A percentile compares a stretch with the other conserved stretches of the same genome.
Conservation (phyloP, 2,329 filamentous ascomycete genomes). For the Stagonosporopsis rhizophila region DNA sequence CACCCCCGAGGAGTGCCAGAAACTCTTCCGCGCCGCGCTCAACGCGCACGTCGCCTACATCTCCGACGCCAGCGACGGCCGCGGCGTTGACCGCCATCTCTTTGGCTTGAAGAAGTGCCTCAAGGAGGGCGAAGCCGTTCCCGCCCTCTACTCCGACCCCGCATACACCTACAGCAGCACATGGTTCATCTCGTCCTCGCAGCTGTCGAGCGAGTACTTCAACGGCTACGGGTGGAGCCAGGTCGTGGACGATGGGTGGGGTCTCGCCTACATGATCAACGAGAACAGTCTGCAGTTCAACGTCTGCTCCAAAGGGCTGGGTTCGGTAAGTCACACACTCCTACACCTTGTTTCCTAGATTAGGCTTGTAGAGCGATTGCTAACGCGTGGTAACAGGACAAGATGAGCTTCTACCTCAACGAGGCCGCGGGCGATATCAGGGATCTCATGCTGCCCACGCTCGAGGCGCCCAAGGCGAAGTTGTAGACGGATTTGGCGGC, state of each 20-base stretch:
- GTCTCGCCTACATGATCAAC: constrained; percentile 99
- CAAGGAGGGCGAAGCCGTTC: constrained; percentile 78
- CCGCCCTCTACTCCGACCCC: constrained; percentile 85
- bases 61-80: constrained; percentile 83
- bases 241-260: constrained; percentile 94
- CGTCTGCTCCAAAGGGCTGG: constrained; percentile 90
- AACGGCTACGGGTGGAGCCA: constrained; percentile 99
- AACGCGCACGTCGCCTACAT: constrained; percentile 90
- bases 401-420: constrained; percentile 95
- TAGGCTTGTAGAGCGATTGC: too few relatives aligned
- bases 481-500: constrained; percentile 63
- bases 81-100: constrained; percentile 94
- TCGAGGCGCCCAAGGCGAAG: constrained; percentile 85
- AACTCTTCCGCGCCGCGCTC: constrained; percentile 82
- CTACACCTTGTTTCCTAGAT: too few relatives aligned
- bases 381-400: constrained; percentile 56
- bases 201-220: constrained; percentile 95
- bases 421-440: constrained; percentile 91
- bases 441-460: constrained; percentile 80
- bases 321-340: constrained; percentile 59
- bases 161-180: constrained; percentile 82
- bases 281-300: constrained; percentile 99
- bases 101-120: constrained; percentile 95
- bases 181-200: constrained; percentile 89
- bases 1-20: constrained; percentile 69